phyloP scores from a whole-genome alignment of 1,284 basidiomycete species.

The Trichosporon coremiiforme region DNA sequence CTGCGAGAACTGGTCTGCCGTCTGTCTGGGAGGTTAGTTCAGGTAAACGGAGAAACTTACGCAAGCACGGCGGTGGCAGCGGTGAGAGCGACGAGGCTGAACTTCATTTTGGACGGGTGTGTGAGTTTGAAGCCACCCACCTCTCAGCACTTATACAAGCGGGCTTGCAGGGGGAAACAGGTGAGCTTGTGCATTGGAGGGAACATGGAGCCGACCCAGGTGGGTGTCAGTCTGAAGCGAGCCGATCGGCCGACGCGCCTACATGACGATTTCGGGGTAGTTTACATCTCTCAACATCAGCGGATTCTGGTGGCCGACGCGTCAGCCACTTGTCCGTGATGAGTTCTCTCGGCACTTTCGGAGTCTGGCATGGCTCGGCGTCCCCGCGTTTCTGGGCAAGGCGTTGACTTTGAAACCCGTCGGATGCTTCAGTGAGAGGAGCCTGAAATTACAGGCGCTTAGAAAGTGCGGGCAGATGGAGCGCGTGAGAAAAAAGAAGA shows the following conservation, averaged over 20 bases:
- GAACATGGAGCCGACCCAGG: too few species aligned
- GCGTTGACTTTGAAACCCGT: too few species aligned
- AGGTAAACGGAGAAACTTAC: neutral
- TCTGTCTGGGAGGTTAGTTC: neutral
- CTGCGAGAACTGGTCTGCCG: conserved; percentile 2
- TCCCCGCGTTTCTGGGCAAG: too few species aligned
- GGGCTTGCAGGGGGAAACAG: neutral
- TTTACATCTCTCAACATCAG: neutral
- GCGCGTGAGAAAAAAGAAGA: neutral
- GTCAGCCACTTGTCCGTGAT: neutral
- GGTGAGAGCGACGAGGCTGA: conserved; percentile 11
- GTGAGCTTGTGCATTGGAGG: too few species aligned
- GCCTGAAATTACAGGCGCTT: neutral
- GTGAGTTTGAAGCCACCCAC: neutral
- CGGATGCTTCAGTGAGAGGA: too few species aligned
- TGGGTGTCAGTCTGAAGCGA: neutral
- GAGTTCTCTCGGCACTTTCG: neutral
- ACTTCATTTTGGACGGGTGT: conserved; percentile 13
- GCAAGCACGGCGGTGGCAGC: conserved; percentile 9
- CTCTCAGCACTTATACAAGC: neutral
- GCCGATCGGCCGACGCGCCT: neutral
- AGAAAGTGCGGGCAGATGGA: neutral
- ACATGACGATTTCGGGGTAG: neutral
- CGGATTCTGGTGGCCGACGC: neutral
- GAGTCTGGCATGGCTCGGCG: too few species aligned